Percentiles rank a stretch among this genome's conserved stretches.
These are phyloP conservation scores for Chlamydomonas eustigma DNA, from an alignment of 139 green algal species.

Conservation along the genomic window DNA sequence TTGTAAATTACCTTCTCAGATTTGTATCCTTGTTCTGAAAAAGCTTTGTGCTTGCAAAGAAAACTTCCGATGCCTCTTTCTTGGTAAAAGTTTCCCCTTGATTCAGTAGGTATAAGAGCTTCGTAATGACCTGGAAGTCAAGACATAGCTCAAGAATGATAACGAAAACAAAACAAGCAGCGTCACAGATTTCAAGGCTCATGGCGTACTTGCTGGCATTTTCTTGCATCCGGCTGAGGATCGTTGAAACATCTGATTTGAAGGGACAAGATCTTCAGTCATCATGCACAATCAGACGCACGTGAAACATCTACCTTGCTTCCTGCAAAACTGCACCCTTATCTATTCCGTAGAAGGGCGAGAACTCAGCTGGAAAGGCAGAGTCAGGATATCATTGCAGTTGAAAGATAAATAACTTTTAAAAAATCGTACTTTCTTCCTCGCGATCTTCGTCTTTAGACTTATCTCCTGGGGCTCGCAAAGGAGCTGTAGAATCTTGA, in stretches of 20 bases:
- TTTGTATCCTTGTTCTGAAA: conserved; percentile 96
- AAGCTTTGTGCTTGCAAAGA: conserved; percentile 97
- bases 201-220: conserved; percentile 81
- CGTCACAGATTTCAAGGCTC: too few relatives aligned
- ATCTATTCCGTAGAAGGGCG: conserved; percentile 98
- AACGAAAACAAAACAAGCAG: background rate
- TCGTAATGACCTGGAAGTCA: conserved; percentile 93
- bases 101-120: conserved; percentile 96
- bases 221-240: conserved; percentile 84
- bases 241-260: conserved; percentile 84
- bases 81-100: conserved; percentile 98
- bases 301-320: conserved; percentile 59
- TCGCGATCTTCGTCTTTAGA: conserved; percentile 90
- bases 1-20: conserved; percentile 65
- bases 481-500: conserved; percentile 68
- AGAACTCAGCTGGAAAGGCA: conserved; percentile 88
- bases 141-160: too few relatives aligned
- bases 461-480: conserved; percentile 68
- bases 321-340: conserved; percentile 98
- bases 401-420: too few relatives aligned
- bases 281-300: background rate
- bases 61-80: conserved; percentile 96
- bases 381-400: too few relatives aligned
- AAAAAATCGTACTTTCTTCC: conserved; percentile 77
- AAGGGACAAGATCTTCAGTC: background rate